These are phyloP conservation scores for Candida dubliniensis DNA, from an alignment of 1,139 yeast genomes.

Conservation along the genomic window DNA sequence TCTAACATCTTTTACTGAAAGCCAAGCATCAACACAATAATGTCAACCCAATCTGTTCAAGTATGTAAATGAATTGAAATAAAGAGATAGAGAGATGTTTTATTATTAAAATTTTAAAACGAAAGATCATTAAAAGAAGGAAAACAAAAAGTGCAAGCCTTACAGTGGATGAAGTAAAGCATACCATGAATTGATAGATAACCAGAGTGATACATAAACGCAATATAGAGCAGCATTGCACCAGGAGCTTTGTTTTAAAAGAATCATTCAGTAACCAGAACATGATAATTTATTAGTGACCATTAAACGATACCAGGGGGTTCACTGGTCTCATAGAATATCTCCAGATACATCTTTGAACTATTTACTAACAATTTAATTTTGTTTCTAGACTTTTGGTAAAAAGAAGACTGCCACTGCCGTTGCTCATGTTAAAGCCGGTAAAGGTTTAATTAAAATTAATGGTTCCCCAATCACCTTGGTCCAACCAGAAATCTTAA, in stretches of 20 bases:
- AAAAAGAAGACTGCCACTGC: slow-evolving; percentile 99
- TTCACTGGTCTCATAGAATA: neutral
- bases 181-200: no score
- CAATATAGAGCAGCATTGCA: no score
- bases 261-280: no score
- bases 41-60: slow-evolving; percentile 72
- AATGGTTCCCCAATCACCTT: slow-evolving; percentile 99
- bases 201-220: no score
- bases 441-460: slow-evolving; percentile 98
- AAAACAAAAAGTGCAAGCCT: neutral
- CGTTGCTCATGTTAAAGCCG: slow-evolving; percentile 99
- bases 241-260: no score
- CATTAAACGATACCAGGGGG: no score
- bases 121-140: neutral
- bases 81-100: neutral
- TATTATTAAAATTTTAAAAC: neutral
- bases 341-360: neutral
- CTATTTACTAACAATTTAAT: slow-evolving; percentile 32
- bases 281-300: no score
- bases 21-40: slow-evolving; percentile 17
- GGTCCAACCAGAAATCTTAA: slow-evolving; percentile 97
- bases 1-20: slow-evolving; percentile 6
- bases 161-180: neutral
- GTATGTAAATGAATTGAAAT: slow-evolving; percentile 41
- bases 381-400: slow-evolving; percentile 81